These are phyloP conservation scores for Cercospora sp. DNA, from an alignment of 2,329 filamentous ascomycete genomes.

Conservation along the genomic window DNA sequence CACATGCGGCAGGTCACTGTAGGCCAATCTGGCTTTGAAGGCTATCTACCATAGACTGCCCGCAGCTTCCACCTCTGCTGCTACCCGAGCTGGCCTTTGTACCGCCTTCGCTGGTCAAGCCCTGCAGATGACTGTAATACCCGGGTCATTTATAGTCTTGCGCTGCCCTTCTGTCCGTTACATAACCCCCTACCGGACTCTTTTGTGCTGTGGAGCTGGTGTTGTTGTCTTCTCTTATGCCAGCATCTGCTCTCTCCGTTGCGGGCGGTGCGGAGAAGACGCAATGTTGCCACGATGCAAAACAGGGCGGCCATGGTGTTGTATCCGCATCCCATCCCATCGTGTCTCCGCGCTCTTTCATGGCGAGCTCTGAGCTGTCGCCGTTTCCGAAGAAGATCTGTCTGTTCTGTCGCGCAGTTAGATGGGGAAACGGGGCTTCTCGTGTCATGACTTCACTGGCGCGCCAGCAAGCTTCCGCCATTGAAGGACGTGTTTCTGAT, in stretches of 20 bases:
- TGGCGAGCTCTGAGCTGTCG: not conserved
- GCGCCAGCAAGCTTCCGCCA: not conserved
- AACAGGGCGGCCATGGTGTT: not conserved
- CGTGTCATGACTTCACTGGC: not conserved
- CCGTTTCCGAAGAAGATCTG: not conserved
- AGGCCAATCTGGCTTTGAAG: not conserved
- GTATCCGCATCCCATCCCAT: not conserved
- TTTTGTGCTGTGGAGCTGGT: not conserved
- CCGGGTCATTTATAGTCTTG: not conserved
- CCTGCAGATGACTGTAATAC: not conserved
- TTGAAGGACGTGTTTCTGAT: not conserved
- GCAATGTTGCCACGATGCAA: not conserved
- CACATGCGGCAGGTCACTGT: not conserved
- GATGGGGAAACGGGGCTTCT: not conserved
- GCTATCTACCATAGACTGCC: not conserved
- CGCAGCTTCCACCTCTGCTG: not conserved
- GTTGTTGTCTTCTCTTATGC: not conserved
- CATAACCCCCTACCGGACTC: not conserved
- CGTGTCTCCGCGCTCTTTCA: not conserved
- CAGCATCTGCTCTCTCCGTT: not conserved
- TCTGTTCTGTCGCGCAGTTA: not conserved
- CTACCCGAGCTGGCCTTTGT: not conserved
- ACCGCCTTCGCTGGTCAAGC: not conserved
- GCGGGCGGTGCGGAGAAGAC: not conserved
- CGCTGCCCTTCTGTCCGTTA: not conserved